phyloP scores from a whole-genome alignment of 805 yeast genomes.

The Wickerhamomyces hampshirensis region DNA sequence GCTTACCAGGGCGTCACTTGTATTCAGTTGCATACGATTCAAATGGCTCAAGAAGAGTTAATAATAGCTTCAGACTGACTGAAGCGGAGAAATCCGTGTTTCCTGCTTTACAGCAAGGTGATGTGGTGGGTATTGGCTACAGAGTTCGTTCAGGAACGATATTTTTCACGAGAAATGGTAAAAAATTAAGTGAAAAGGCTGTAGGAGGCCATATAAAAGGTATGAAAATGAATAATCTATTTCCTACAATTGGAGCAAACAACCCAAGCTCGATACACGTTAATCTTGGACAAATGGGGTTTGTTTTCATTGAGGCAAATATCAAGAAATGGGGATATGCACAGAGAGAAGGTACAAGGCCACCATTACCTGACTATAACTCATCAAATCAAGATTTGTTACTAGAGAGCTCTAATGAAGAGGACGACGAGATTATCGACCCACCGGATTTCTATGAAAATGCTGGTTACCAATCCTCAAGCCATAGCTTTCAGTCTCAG shows the following conservation, averaged over 20 bases:
- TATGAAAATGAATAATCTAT: slow-evolving; percentile 68
- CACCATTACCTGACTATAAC: slow-evolving; percentile 93
- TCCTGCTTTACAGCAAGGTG: slow-evolving; percentile 64
- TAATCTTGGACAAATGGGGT: slow-evolving; percentile 74
- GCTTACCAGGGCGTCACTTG: slow-evolving; percentile 68
- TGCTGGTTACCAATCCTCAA: slow-evolving; percentile 25
- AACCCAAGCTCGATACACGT: slow-evolving; percentile 40
- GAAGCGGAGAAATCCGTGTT: slow-evolving; percentile 26
- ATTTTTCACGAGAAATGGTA: slow-evolving; percentile 93
- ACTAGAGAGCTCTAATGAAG: slow-evolving; percentile 50
- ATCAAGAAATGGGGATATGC: slow-evolving; percentile 85
- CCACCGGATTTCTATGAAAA: slow-evolving; percentile 25
- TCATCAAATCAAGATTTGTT: slow-evolving; percentile 73
- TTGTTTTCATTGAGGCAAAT: slow-evolving; percentile 76
- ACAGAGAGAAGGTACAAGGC: slow-evolving; percentile 77
- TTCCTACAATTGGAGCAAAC: slow-evolving; percentile 34
- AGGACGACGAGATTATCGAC: slow-evolving; percentile 19
- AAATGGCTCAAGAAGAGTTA: slow-evolving; percentile 63
- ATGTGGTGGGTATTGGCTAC: slow-evolving; percentile 90
- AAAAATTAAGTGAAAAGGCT: slow-evolving; percentile 43
- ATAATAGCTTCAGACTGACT: slow-evolving; percentile 46
- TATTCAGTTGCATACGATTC: slow-evolving; percentile 73
- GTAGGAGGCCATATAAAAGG: slow-evolving; percentile 19
- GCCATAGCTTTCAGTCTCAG: slow-evolving; percentile 20
- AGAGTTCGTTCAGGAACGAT: slow-evolving; percentile 76